Evolutionary conservation across 2,329 filamentous ascomycete genomes (phyloP), one percentile per base, ranked within the genome.

Genomic region (Chalaropsis ovoidea): DNA sequence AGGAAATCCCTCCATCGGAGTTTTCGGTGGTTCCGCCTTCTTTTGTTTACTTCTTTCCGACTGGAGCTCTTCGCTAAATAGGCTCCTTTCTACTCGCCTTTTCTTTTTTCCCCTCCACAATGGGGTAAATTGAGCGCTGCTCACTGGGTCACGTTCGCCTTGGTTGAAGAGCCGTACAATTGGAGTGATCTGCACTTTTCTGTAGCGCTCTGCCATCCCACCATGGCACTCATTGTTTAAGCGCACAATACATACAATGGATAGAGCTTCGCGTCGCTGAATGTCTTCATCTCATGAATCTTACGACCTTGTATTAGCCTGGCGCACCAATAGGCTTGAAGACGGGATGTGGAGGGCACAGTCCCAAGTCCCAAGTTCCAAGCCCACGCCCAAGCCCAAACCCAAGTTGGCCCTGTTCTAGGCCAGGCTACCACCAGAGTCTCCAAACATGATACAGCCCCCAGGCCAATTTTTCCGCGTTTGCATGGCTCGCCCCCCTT

Each of bases 191-290:
- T 56, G 27, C 27, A 27, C 27, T 22, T 56, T 56, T 35, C 24
- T n/a, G 27, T 56, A 4, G 17, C 13, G 27, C 6, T n/a, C 8
- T 39, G 35, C 35, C 35, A 39, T 39, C 35, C 35, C 8, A 39
- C 4, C 15, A 47, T 17, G 43, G 15, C 13, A 31, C 52, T 10
- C 52, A 7, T 56, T 56, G 24, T 56, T 56, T 56, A 56, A 56
- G 52, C 22, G 52, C 52, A 56, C 52, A 56, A 56, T 31, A 56
- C 24, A 56, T 31, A 56, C 24, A 52, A 52, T 22, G 45, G 15
- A 22, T 49, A 49, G 17, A 11, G 45, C 45, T 52, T 22, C 47
- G 2, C 3, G 19, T 24, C 19, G 47, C n/a, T 13, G 10, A 24
- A 52, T 24, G 8, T 10, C 43, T 35, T n/a, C 52, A 22, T 31